Conservation (phyloP, 257 asterid genomes). For the Ilex asprella region DNA sequence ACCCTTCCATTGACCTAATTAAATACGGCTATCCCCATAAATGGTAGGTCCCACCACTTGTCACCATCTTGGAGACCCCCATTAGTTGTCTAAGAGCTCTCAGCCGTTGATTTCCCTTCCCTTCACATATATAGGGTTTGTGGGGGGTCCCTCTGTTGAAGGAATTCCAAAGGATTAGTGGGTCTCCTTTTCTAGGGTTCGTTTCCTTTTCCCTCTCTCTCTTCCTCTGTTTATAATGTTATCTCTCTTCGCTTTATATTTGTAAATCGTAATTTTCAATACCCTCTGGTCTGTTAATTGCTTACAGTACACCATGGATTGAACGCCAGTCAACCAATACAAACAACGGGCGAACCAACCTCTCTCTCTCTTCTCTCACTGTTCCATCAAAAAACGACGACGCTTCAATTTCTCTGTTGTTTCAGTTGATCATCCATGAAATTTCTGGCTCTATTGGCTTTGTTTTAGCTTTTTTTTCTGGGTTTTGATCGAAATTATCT, state of each 20-base stretch:
- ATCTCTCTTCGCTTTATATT: no score
- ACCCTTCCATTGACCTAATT: slow-evolving; percentile 10
- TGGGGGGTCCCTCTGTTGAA: slow-evolving; percentile 22
- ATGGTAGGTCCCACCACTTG: slow-evolving; percentile 16
- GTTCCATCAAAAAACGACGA: no score
- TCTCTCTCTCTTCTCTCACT: no score
- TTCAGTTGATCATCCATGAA: neutral
- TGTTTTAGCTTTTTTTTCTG: neutral
- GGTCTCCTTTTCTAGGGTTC: slow-evolving; percentile 20
- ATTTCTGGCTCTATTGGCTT: neutral
- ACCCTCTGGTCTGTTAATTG: no score
- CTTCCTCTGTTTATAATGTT: neutral
- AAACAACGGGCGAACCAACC: no score
- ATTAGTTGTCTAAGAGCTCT: neutral
- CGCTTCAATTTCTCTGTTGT: no score
- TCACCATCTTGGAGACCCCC: slow-evolving; percentile 17
- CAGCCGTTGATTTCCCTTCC: slow-evolving; percentile 21
- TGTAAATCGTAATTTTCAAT: no score
- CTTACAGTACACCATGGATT: no score
- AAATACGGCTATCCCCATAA: slow-evolving; percentile 5
- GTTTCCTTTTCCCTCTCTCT: neutral
- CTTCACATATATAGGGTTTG: slow-evolving; percentile 15
- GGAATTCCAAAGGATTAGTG: slow-evolving; percentile 12
- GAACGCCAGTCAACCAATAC: no score
- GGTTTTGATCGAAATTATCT: neutral